Percentiles rank a stretch among this genome's conserved stretches.
Evolutionary conservation across 139 green algal species (phyloP).

Genomic region (Trebouxia sp.): DNA sequence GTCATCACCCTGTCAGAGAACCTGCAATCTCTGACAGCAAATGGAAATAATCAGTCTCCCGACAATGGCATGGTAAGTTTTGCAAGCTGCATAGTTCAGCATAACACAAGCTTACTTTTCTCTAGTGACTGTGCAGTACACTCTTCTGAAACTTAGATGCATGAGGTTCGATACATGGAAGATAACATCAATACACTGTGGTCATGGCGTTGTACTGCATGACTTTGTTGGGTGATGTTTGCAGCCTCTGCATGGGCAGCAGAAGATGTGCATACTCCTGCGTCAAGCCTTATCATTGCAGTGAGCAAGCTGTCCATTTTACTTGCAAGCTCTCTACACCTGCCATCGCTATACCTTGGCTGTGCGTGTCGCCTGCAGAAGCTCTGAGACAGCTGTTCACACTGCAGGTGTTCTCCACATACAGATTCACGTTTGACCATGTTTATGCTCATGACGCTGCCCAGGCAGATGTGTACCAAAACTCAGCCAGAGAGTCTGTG

Average conservation of each 20-base stretch:
- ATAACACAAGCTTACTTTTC: too few species aligned
- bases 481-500: constrained; percentile 77
- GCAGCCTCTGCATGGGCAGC: too few species aligned
- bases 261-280: too few species aligned
- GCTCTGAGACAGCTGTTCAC: background rate
- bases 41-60: constrained; percentile 23
- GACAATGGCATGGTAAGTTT: constrained; percentile 51
- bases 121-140: background rate
- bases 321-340: too few species aligned
- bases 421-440: constrained; percentile 90
- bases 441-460: constrained; percentile 79
- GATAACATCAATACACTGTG: too few species aligned
- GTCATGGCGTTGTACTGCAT: too few species aligned
- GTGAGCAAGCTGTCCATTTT: too few species aligned
- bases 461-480: constrained; percentile 84
- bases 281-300: too few species aligned
- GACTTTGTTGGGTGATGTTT: too few species aligned
- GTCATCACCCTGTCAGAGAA: constrained; percentile 85
- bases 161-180: too few species aligned
- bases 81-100: background rate
- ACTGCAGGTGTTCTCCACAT: constrained; percentile 47
- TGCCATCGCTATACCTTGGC: too few species aligned
- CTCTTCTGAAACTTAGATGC: background rate
- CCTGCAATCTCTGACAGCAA: constrained; percentile 47
- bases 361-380: too few species aligned